These are phyloP conservation scores for Rubroboletus satanas DNA, from an alignment of 768 basidiomycete genomes.

Conservation along the genomic window DNA sequence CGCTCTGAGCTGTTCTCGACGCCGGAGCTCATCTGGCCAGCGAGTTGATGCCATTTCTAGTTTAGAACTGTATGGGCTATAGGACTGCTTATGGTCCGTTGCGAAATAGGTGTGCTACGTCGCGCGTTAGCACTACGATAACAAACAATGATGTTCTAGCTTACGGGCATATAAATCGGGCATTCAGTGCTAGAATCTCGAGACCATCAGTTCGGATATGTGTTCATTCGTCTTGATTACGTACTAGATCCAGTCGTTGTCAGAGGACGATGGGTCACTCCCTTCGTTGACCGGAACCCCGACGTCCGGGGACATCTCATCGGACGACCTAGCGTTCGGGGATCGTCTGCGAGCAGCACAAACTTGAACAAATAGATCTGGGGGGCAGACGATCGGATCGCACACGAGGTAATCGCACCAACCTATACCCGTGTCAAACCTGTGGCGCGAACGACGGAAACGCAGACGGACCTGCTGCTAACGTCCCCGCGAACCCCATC, in stretches of 20 bases:
- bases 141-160: slow-evolving; percentile 3
- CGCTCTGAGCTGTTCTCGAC: slow-evolving; percentile 36
- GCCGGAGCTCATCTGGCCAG: slow-evolving; percentile 40
- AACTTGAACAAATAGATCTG: slow-evolving; percentile 35
- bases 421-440: slow-evolving; percentile 24
- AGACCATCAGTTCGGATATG: slow-evolving; percentile 2
- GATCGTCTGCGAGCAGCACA: slow-evolving; percentile 21
- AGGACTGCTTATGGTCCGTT: slow-evolving; percentile 49
- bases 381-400: slow-evolving; percentile 44
- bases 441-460: not conserved
- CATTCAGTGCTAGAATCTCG: slow-evolving; percentile 37
- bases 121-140: not conserved
- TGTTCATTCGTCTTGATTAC: slow-evolving; percentile 15
- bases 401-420: slow-evolving; percentile 49
- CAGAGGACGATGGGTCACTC: slow-evolving; percentile 39
- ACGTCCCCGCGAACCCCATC: slow-evolving; percentile 51
- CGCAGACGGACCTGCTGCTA: slow-evolving; percentile 33
- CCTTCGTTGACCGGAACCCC: slow-evolving; percentile 36
- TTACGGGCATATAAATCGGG: slow-evolving; percentile 45
- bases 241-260: slow-evolving; percentile 43
- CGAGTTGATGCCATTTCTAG: slow-evolving; percentile 16
- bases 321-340: not conserved
- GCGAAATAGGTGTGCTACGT: slow-evolving; percentile 45
- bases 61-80: slow-evolving; percentile 17
- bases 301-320: slow-evolving; percentile 14